Conservation (phyloP, 2,329 filamentous ascomycete species). For the Aspergillus brunneoviolaceus region DNA sequence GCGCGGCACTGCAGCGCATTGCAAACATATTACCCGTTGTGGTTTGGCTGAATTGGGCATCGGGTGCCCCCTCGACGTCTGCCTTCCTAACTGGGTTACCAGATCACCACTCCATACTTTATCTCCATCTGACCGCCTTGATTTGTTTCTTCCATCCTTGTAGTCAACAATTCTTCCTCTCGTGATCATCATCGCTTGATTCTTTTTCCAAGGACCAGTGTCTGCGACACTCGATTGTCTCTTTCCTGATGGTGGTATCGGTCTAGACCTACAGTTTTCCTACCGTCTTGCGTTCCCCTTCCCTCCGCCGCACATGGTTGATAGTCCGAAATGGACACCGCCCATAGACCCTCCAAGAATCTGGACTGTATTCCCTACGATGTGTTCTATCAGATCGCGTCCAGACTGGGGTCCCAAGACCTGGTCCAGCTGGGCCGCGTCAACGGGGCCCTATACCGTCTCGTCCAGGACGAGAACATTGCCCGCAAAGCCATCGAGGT, state of each 20-base stretch:
- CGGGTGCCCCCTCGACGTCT: neutral
- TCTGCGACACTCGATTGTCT: no score
- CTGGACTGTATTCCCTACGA: conserved; percentile 61
- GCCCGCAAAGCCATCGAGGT: conserved; percentile 62
- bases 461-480: conserved; percentile 56
- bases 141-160: no score
- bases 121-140: no score
- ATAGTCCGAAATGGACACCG: neutral
- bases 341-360: conserved; percentile 16
- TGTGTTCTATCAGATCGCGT: conserved; percentile 60
- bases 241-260: no score
- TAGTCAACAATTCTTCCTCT: no score
- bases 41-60: neutral
- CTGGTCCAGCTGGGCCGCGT: conserved; percentile 57
- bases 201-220: no score
- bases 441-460: conserved; percentile 52
- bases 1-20: no score
- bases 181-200: no score
- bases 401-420: conserved; percentile 57
- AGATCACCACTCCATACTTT: no score
- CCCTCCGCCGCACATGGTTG: neutral
- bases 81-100: neutral
- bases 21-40: neutral
- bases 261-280: no score
- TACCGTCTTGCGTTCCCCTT: neutral